A percentile compares a stretch with the other conserved stretches of the same genome.
These are phyloP conservation scores for Peterozyma xylosa DNA, from an alignment of 805 yeast genomes.

Conservation along the genomic window DNA sequence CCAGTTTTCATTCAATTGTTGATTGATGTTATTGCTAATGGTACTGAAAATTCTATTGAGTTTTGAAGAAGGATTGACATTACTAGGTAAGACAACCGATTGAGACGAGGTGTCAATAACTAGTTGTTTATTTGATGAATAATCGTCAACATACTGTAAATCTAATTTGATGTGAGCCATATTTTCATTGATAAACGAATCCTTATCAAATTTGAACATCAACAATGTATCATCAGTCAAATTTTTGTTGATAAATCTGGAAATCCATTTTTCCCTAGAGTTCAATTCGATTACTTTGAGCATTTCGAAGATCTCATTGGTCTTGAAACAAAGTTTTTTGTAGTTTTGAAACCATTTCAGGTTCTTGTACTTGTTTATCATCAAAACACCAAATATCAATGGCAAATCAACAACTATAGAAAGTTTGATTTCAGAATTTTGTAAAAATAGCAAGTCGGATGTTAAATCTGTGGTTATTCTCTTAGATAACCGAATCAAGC, in stretches of 20 bases:
- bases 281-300: constrained; percentile 49
- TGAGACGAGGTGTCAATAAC: neutral
- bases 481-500: constrained; percentile 24
- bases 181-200: constrained; percentile 16
- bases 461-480: constrained; percentile 22
- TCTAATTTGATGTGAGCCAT: constrained; percentile 4
- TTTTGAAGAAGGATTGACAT: constrained; percentile 2
- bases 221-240: constrained; percentile 9
- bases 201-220: constrained; percentile 10
- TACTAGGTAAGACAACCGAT: neutral
- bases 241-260: constrained; percentile 41
- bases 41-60: neutral
- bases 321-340: constrained; percentile 28
- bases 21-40: neutral
- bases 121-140: constrained; percentile 1
- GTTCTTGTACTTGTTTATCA: constrained; percentile 55
- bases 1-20: constrained; percentile 11
- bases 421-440: constrained; percentile 21
- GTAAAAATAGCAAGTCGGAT: constrained; percentile 21
- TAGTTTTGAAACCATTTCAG: constrained; percentile 41
- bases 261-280: constrained; percentile 54
- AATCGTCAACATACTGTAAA: neutral
- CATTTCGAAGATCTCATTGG: constrained; percentile 51
- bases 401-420: constrained; percentile 57
- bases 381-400: constrained; percentile 58